Evolutionary conservation across 2,329 filamentous ascomycete species (phyloP).

Genomic region (Paraconiothyrium sp.): DNA sequence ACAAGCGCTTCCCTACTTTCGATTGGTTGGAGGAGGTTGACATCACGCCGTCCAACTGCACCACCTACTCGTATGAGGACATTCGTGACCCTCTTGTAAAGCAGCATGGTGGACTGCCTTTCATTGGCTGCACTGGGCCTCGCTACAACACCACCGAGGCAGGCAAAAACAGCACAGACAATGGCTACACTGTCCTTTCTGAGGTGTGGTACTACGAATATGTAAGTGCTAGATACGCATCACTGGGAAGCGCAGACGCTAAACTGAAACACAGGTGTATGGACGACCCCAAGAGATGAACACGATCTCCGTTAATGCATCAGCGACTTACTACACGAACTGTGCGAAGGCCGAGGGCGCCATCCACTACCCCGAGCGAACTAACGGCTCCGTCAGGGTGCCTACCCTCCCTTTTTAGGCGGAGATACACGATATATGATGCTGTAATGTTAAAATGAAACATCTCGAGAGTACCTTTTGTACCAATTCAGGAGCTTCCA

Average conservation of each 20-base stretch:
- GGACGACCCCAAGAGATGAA: constrained; percentile 65
- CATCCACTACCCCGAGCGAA: constrained; percentile 65
- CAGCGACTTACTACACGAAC: constrained; percentile 59
- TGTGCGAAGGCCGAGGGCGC: constrained; percentile 65
- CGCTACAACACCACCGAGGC: constrained; percentile 68
- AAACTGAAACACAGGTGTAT: constrained; percentile 41
- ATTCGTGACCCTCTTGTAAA: constrained; percentile 62
- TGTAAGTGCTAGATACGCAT: constrained; percentile 44
- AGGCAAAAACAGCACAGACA: constrained; percentile 64
- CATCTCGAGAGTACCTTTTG: background rate
- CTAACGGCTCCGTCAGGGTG: constrained; percentile 49
- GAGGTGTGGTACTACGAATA: constrained; percentile 76
- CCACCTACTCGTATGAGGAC: constrained; percentile 63
- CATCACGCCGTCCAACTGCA: constrained; percentile 68
- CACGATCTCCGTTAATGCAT: constrained; percentile 59
- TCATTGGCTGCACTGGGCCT: constrained; percentile 69
- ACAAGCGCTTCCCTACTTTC: constrained; percentile 67
- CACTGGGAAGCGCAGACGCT: background rate
- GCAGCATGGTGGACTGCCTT: constrained; percentile 65
- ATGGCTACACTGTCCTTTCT: constrained; percentile 64
- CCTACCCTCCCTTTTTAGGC: constrained; percentile 37
- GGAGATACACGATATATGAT: constrained; percentile 9
- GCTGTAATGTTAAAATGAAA: background rate
- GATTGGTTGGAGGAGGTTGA: constrained; percentile 64
- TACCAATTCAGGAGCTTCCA: no score